These are phyloP conservation scores for Datura wrightii DNA, from an alignment of 257 asterid genomes.

Conservation along the genomic window DNA sequence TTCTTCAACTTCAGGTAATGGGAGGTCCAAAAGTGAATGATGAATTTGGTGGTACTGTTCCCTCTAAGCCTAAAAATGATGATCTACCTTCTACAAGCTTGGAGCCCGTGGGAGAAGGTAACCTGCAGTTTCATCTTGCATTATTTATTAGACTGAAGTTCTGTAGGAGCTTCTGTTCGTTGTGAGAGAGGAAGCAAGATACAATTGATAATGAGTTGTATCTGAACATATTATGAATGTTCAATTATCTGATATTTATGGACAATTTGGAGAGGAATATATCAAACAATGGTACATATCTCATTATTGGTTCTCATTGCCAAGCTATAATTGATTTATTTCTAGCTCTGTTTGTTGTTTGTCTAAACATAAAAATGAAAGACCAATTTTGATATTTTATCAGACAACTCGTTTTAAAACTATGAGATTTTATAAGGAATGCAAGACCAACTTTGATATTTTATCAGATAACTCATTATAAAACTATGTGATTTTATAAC, in stretches of 20 bases:
- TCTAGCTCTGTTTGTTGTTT: neutral
- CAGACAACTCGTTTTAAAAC: neutral
- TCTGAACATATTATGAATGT: neutral
- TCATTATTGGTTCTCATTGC: neutral
- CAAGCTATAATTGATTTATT: neutral
- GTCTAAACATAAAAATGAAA: neutral
- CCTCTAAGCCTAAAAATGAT: slow-evolving; percentile 66
- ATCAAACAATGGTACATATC: neutral
- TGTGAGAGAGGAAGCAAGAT: neutral
- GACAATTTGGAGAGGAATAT: slow-evolving; percentile 6
- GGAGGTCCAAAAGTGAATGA: slow-evolving; percentile 57
- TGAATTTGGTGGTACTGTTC: slow-evolving; percentile 71
- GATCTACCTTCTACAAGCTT: slow-evolving; percentile 42
- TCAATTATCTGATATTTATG: neutral
- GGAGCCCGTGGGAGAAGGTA: slow-evolving; percentile 65
- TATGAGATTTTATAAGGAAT: too few species aligned
- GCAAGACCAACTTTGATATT: too few species aligned
- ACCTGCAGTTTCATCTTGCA: slow-evolving; percentile 30
- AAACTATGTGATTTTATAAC: neutral
- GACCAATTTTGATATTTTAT: slow-evolving; percentile 5
- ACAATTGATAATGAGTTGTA: neutral
- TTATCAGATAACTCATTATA: too few species aligned
- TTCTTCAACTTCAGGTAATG: slow-evolving; percentile 43
- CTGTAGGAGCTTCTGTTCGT: slow-evolving; percentile 12
- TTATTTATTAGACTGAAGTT: neutral